These are phyloP conservation scores for Tetrapisispora pingtungensis DNA, from an alignment of 805 yeast species.

Conservation along the genomic window DNA sequence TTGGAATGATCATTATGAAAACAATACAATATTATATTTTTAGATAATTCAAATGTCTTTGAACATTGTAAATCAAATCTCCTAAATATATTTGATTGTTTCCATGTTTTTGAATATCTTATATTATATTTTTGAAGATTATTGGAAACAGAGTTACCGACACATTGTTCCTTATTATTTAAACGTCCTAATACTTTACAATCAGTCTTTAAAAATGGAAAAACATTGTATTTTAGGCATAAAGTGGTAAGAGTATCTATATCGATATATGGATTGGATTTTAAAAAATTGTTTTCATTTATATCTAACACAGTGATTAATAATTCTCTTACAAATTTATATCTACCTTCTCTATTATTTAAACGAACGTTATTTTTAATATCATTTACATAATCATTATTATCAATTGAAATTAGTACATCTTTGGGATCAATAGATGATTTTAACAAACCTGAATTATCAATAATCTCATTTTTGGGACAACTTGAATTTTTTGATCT, in stretches of 20 bases:
- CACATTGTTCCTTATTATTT: background rate
- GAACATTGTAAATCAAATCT: constrained; percentile 80
- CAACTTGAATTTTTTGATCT: constrained; percentile 1
- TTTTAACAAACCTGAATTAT: constrained; percentile 37
- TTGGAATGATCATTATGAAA: constrained; percentile 33
- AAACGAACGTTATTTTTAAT: background rate
- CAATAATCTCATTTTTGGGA: background rate
- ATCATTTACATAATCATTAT: background rate
- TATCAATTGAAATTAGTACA: constrained; percentile 34
- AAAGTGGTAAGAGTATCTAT: constrained; percentile 14
- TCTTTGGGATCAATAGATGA: constrained; percentile 49
- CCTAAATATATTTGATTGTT: constrained; percentile 63
- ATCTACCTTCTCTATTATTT: background rate
- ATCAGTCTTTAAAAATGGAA: constrained; percentile 36
- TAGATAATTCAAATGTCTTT: constrained; percentile 55
- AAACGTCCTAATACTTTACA: constrained; percentile 30
- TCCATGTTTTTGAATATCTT: constrained; percentile 11
- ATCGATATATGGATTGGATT: constrained; percentile 2
- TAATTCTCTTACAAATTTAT: background rate
- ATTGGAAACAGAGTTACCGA: background rate
- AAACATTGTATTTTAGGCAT: constrained; percentile 23
- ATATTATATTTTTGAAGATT: background rate
- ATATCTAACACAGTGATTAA: background rate
- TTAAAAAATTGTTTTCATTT: constrained; percentile 16
- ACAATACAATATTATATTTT: constrained; percentile 73